Conservation (phyloP, 192 early-diverging fungal genomes). For the Phlyctochytrium arcticum region DNA sequence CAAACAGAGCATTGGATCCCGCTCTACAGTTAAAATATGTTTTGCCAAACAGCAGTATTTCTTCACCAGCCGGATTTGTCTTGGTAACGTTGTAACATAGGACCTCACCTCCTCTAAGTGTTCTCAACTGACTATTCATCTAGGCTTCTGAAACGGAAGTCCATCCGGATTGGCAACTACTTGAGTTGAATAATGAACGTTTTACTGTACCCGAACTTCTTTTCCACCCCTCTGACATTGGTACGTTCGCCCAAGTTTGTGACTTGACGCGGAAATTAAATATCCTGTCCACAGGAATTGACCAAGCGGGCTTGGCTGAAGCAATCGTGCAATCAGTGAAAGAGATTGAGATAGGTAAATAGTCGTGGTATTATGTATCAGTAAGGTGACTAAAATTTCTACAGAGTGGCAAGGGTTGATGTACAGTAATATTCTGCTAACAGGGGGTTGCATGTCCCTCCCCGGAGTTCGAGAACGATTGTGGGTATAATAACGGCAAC, state of each 20-base stretch:
- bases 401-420: constrained; percentile 44
- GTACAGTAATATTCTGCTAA: constrained; percentile 62
- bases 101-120: too few relatives aligned
- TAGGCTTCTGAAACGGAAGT: too few relatives aligned
- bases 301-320: constrained; percentile 69
- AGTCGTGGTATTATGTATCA: background rate
- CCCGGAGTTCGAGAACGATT: constrained; percentile 61
- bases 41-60: constrained; percentile 68
- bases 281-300: constrained; percentile 19
- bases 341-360: constrained; percentile 35
- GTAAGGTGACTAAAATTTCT: background rate
- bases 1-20: too few relatives aligned
- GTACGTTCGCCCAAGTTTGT: constrained; percentile 14
- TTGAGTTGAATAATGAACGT: constrained; percentile 69
- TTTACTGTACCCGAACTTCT: constrained; percentile 74
- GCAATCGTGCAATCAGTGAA: constrained; percentile 47
- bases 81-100: too few relatives aligned
- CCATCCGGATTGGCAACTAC: constrained; percentile 37
- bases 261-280: background rate
- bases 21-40: constrained; percentile 61
- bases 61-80: too few relatives aligned
- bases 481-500: constrained; percentile 32
- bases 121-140: too few relatives aligned
- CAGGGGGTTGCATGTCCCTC: constrained; percentile 64
- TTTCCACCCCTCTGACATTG: constrained; percentile 72